Conservation (phyloP, 805 yeast species). For the Kazachstania psychrophila region DNA sequence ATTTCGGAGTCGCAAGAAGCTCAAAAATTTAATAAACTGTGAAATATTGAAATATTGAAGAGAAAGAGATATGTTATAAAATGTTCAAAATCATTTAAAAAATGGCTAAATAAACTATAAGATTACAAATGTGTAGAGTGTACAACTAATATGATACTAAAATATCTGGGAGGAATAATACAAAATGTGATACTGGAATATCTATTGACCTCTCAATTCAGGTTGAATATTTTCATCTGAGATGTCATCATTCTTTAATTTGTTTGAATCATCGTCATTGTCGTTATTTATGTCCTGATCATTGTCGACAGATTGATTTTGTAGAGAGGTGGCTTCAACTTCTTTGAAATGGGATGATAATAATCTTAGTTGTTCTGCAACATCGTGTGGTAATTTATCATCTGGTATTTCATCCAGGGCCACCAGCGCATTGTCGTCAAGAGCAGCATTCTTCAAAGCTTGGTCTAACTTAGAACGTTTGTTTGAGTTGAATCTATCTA, state of each 20-base stretch:
- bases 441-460: background rate
- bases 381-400: slow-evolving; percentile 29
- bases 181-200: too few species aligned
- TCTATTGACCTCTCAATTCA: slow-evolving; percentile 27
- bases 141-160: too few species aligned
- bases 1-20: too few species aligned
- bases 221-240: slow-evolving; percentile 32
- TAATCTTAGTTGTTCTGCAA: slow-evolving; percentile 29
- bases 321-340: slow-evolving; percentile 17
- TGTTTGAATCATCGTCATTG: slow-evolving; percentile 10
- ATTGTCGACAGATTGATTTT: slow-evolving; percentile 9
- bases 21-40: too few species aligned
- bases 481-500: background rate
- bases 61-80: too few species aligned
- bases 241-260: slow-evolving; percentile 16
- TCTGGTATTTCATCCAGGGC: slow-evolving; percentile 24
- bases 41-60: too few species aligned
- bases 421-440: slow-evolving; percentile 15
- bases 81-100: too few species aligned
- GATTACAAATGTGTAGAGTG: too few species aligned
- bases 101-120: too few species aligned
- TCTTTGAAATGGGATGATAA: slow-evolving; percentile 30
- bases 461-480: slow-evolving; percentile 7
- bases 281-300: slow-evolving; percentile 21
- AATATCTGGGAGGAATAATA: too few species aligned